phyloP scores from a whole-genome alignment of 208 protist species.

The Crithidia bombi region DNA sequence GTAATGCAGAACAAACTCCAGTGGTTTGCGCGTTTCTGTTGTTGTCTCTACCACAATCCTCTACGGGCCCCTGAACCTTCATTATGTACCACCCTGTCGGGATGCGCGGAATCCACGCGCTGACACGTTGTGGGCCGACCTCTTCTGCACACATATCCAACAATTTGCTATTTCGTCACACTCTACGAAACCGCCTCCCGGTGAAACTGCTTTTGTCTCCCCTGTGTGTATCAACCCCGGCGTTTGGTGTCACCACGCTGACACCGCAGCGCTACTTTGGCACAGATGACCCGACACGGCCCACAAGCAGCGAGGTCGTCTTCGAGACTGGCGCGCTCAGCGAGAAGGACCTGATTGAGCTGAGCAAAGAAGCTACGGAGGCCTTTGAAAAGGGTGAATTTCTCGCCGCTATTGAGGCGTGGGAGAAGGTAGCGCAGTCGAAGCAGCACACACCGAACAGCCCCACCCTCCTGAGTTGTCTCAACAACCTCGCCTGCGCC shows the following conservation, averaged over 20 bases:
- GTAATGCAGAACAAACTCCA: too few species aligned
- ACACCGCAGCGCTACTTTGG: slow-evolving; percentile 8
- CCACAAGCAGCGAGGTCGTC: background rate
- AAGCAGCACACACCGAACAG: slow-evolving; percentile 56
- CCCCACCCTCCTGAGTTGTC: slow-evolving; percentile 76
- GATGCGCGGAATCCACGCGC: background rate
- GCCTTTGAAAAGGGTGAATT: slow-evolving; percentile 74
- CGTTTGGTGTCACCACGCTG: background rate
- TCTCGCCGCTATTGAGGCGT: slow-evolving; percentile 61
- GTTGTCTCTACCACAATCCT: too few species aligned
- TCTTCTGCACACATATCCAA: background rate
- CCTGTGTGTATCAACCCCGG: background rate
- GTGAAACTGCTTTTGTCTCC: too few species aligned
- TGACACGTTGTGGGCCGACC: background rate
- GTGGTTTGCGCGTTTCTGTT: too few species aligned
- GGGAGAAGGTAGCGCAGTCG: slow-evolving; percentile 63
- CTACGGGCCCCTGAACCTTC: too few species aligned
- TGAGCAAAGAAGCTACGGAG: slow-evolving; percentile 62
- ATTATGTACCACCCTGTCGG: background rate
- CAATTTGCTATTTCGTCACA: background rate
- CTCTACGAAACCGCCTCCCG: too few species aligned
- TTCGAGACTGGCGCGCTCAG: background rate
- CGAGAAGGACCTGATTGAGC: slow-evolving; percentile 57
- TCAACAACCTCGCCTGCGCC: slow-evolving; percentile 88
- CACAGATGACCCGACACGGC: slow-evolving; percentile 4